These are phyloP conservation scores for Melanomma pulvis-pyrius DNA, from an alignment of 495 filamentous ascomycete genomes.

Conservation along the genomic window DNA sequence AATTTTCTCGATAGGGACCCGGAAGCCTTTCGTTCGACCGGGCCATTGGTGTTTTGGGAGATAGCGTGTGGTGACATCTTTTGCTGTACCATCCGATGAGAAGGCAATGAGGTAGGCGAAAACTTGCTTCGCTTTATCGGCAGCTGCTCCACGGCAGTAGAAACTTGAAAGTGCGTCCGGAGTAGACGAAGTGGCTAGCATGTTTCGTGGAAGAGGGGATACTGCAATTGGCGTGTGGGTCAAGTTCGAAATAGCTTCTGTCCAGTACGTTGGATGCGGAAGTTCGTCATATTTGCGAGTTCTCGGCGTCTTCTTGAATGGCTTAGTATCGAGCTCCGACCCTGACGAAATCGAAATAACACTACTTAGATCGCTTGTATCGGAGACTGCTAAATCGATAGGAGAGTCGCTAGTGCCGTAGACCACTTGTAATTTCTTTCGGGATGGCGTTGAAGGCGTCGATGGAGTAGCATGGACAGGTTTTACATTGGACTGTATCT, in stretches of 20 bases:
- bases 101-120: conserved; percentile 90
- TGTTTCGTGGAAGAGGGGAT: conserved; percentile 19
- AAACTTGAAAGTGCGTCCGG: conserved; percentile 73
- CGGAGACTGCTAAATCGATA: conserved; percentile 37
- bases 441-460: background rate
- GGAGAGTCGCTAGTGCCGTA: conserved; percentile 36
- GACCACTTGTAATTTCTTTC: background rate
- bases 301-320: conserved; percentile 44
- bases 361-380: conserved; percentile 37
- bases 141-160: conserved; percentile 78
- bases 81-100: conserved; percentile 82
- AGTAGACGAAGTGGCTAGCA: conserved; percentile 45
- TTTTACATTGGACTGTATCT: conserved; percentile 2
- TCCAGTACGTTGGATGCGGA: conserved; percentile 88
- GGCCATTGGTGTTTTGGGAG: conserved; percentile 81
- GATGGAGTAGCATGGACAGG: background rate
- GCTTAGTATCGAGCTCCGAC: conserved; percentile 19
- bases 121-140: conserved; percentile 83
- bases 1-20: conserved; percentile 75
- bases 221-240: conserved; percentile 78
- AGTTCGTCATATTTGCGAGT: conserved; percentile 64
- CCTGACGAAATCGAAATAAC: conserved; percentile 31
- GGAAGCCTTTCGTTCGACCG: conserved; percentile 85
- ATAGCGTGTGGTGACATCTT: conserved; percentile 93
- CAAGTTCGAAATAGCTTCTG: conserved; percentile 79